Conservation (phyloP, 352 stramenopile genomes). For the Globisporangium viniferum region DNA sequence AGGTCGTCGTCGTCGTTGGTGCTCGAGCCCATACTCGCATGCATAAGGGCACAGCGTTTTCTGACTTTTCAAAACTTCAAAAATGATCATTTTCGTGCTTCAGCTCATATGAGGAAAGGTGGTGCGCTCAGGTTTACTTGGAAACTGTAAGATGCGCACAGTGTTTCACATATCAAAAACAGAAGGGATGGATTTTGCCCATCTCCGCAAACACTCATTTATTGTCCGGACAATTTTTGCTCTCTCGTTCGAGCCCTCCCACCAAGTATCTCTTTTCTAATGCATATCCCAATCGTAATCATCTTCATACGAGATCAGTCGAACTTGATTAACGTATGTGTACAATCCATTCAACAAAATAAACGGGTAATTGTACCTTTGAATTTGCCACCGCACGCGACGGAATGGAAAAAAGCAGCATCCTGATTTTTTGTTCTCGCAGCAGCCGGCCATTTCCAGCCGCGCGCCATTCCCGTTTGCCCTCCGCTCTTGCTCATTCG, state of each 20-base stretch:
- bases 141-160: background rate
- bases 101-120: background rate
- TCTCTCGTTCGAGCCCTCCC: background rate
- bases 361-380: background rate
- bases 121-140: too few species aligned
- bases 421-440: slow-evolving; percentile 11
- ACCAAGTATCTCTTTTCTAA: background rate
- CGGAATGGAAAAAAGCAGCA: background rate
- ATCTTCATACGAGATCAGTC: background rate
- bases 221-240: slow-evolving; percentile 2
- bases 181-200: slow-evolving; percentile 5
- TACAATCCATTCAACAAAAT: background rate
- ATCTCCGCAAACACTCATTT: background rate
- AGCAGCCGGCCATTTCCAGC: background rate
- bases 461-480: background rate
- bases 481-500: slow-evolving; percentile 2
- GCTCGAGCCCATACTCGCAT: background rate
- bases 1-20: background rate
- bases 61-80: too few species aligned
- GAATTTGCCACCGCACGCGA: background rate
- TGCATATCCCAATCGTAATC: background rate
- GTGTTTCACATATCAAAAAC: background rate
- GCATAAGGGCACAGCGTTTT: too few species aligned
- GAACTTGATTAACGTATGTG: background rate
- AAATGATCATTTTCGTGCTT: background rate